A percentile compares a stretch with the other conserved stretches of the same genome.
Evolutionary conservation across 371 early-diverging fungal genomes (phyloP).

Genomic region (Smittium mucronatum): DNA sequence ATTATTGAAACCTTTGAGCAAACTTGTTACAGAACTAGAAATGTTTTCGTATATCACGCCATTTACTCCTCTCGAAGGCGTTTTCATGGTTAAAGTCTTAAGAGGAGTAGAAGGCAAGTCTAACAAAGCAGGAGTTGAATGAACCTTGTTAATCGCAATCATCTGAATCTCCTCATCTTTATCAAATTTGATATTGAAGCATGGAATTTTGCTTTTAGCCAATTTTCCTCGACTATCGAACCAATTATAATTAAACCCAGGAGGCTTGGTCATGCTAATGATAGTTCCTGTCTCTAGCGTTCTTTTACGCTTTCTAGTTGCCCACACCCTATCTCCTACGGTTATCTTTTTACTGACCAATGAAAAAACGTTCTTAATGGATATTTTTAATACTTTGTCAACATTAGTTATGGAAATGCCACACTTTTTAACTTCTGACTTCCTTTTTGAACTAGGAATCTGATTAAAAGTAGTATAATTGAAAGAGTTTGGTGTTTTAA

Average conservation of each 20-base stretch:
- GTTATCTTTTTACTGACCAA: background rate
- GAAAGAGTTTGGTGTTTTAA: too few relatives aligned
- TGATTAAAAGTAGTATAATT: background rate
- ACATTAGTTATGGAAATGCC: background rate
- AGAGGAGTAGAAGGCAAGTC: background rate
- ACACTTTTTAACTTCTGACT: background rate
- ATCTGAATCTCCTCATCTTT: background rate
- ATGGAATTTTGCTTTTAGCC: background rate
- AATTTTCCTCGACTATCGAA: background rate
- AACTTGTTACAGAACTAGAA: background rate
- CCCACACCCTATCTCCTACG: constrained; percentile 7
- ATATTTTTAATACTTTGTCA: background rate
- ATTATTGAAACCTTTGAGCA: background rate
- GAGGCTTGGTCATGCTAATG: background rate
- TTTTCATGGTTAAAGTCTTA: background rate
- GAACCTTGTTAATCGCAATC: background rate
- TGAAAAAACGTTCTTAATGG: background rate
- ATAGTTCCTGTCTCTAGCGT: background rate
- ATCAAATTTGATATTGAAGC: background rate
- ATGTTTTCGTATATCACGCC: too few relatives aligned
- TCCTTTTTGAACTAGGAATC: background rate
- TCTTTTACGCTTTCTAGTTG: constrained; percentile 5
- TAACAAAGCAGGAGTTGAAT: background rate
- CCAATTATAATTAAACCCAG: background rate
- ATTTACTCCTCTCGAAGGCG: too few relatives aligned